Percentiles rank a stretch among this genome's conserved stretches.
Evolutionary conservation across 495 filamentous ascomycete genomes (phyloP).

Genomic region (Entonaema liquescens): DNA sequence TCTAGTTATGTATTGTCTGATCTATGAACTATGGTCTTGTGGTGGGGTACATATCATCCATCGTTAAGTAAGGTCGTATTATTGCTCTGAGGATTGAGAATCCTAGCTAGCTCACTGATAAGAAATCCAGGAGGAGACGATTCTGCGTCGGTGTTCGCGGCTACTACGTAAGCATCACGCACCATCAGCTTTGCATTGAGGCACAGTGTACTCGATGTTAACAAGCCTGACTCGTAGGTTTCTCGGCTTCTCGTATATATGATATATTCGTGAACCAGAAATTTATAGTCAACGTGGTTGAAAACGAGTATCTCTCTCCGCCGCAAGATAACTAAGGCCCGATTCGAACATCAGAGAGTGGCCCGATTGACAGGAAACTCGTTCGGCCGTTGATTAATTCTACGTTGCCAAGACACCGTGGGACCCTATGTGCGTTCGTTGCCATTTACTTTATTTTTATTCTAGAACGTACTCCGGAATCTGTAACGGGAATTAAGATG

Average conservation of each 20-base stretch:
- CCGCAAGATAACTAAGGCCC: conserved; percentile 35
- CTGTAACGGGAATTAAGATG: conserved; percentile 29
- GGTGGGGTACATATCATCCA: neutral
- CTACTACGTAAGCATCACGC: conserved; percentile 17
- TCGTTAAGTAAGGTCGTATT: conserved; percentile 5
- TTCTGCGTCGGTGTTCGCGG: conserved; percentile 12
- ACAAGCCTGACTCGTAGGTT: conserved; percentile 25
- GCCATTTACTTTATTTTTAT: conserved; percentile 39
- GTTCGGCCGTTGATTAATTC: conserved; percentile 40
- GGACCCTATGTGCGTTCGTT: conserved; percentile 44
- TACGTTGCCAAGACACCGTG: conserved; percentile 33
- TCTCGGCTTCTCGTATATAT: conserved; percentile 6
- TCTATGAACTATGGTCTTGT: neutral
- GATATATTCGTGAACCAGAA: neutral
- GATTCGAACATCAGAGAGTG: conserved; percentile 41
- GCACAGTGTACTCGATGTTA: conserved; percentile 19
- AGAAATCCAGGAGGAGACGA: conserved; percentile 18
- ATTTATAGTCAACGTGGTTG: conserved; percentile 6
- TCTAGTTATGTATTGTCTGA: conserved; percentile 3
- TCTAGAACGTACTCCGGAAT: conserved; percentile 35
- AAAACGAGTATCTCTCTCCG: conserved; percentile 17
- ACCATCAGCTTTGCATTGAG: conserved; percentile 10
- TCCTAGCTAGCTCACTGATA: conserved; percentile 22
- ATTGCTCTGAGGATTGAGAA: conserved; percentile 8
- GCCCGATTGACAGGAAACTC: conserved; percentile 41